Base-by-base conservation (phyloP, 1,284 basidiomycete species). In the Stereum hirsutum region DNA sequence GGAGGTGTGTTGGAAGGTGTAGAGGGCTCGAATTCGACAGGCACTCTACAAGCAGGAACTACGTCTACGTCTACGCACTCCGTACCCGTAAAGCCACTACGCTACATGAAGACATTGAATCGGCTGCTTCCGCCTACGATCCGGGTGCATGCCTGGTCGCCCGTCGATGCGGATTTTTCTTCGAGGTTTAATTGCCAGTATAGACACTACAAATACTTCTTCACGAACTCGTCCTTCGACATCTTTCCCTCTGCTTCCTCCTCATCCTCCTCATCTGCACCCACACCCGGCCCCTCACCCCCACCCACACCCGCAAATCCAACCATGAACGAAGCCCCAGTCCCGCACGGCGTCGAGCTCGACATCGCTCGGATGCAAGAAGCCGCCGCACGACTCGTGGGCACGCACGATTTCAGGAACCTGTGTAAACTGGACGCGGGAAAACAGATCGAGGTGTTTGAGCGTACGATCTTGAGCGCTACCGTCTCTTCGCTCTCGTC, bases 191-290 rank as follows among this genome's bases (percentile, higher is more conserved):
- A 83, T 19, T 98, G 94, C 66, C 69, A 66, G 45, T 82, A 78
- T 55, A 72, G 95, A 27, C 95, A 99, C 61, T 99, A 99, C 79
- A 97, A 97, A 61, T 99, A 99, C 65, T 95, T 97, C 61, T 99
- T 97, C 69, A 70, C 73, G 12, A 32, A 14, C 17, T 5, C 8
- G 17, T 20, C 28, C 61, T 75, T 0, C 57, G 78, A 93, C 60
- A 61, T 94, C 25, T n/a, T n/a, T n/a, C n/a, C n/a, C n/a, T n/a
- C n/a, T n/a, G n/a, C n/a, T n/a, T n/a, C n/a, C n/a, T n/a, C n/a
- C n/a, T n/a, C n/a, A n/a, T n/a, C n/a, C n/a, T n/a, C n/a, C n/a
- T n/a, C n/a, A n/a, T n/a, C n/a, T n/a, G n/a, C n/a, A n/a, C n/a
- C n/a, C n/a, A n/a, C n/a, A n/a, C n/a, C n/a, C n/a, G n/a, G n/a